These are phyloP conservation scores for Solanum pennellii DNA, from an alignment of 257 asterid species.

Conservation along the genomic window DNA sequence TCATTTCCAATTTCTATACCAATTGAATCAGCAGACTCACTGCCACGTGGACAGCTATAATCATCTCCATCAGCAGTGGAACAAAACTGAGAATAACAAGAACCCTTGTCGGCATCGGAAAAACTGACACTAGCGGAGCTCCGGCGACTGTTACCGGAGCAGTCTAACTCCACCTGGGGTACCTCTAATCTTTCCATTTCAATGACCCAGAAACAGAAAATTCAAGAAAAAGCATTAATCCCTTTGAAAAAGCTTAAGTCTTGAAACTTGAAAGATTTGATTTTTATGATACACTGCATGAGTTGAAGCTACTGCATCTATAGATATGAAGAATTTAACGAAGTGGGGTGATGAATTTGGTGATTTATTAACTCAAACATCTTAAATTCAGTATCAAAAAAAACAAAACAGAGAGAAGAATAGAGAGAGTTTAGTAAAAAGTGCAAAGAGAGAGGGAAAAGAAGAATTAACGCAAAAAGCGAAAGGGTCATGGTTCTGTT, in stretches of 20 bases:
- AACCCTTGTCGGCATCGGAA: constrained; percentile 66
- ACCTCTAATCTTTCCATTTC: background rate
- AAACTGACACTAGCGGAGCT: constrained; percentile 39
- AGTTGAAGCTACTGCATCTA: background rate
- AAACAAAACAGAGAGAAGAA: background rate
- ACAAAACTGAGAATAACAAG: constrained; percentile 61
- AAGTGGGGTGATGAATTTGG: background rate
- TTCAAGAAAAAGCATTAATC: background rate
- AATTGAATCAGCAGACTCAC: constrained; percentile 24
- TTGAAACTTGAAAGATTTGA: background rate
- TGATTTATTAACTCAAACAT: background rate
- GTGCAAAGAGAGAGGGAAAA: background rate
- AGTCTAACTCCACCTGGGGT: background rate
- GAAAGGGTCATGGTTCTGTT: background rate
- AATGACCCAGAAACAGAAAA: background rate
- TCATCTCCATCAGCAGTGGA: constrained; percentile 52
- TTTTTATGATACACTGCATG: background rate
- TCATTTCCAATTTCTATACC: constrained; percentile 25
- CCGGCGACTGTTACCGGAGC: background rate
- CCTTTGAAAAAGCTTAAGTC: background rate
- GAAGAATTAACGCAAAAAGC: background rate
- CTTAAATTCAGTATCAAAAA: background rate
- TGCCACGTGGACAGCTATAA: background rate
- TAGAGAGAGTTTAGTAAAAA: background rate
- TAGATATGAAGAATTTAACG: background rate